Conservation (phyloP, 2,329 filamentous ascomycete species). For the Fusarium udum region DNA sequence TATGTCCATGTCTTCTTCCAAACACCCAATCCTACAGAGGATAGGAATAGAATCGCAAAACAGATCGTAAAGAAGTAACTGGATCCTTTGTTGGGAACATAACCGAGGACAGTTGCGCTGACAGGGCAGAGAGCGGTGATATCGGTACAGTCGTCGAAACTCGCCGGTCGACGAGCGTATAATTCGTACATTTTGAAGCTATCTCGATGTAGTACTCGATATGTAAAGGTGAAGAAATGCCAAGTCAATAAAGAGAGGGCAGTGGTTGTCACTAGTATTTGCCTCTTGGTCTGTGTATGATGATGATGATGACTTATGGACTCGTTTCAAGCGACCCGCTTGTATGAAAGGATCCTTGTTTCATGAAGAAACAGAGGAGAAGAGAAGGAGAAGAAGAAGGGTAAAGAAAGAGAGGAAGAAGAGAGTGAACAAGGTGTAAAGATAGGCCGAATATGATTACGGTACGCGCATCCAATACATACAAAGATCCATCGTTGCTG, state of each 20-base stretch:
- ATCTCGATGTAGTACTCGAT: background rate
- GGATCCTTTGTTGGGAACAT: slow-evolving; percentile 65
- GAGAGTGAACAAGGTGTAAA: background rate
- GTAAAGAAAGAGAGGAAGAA: background rate
- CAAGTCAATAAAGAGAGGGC: background rate
- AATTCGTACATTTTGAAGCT: slow-evolving; percentile 20
- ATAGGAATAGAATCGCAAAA: slow-evolving; percentile 57
- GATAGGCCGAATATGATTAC: slow-evolving; percentile 1
- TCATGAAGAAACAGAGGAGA: background rate
- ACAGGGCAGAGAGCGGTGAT: slow-evolving; percentile 61
- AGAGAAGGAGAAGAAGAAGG: background rate
- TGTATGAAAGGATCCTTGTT: background rate
- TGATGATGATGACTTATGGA: background rate
- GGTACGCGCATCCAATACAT: background rate
- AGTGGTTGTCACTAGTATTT: background rate
- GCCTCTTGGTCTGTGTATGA: background rate
- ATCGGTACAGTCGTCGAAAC: slow-evolving; percentile 44
- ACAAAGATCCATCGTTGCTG: slow-evolving; percentile 10
- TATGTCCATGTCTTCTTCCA: slow-evolving; percentile 66
- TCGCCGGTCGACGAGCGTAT: slow-evolving; percentile 23
- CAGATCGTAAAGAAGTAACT: slow-evolving; percentile 63
- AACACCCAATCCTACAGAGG: slow-evolving; percentile 55
- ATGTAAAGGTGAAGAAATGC: background rate
- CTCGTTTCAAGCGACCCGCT: slow-evolving; percentile 7
- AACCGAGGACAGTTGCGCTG: slow-evolving; percentile 62